phyloP scores from a whole-genome alignment of 2,329 filamentous ascomycete genomes.

The Davidsoniella australis region DNA sequence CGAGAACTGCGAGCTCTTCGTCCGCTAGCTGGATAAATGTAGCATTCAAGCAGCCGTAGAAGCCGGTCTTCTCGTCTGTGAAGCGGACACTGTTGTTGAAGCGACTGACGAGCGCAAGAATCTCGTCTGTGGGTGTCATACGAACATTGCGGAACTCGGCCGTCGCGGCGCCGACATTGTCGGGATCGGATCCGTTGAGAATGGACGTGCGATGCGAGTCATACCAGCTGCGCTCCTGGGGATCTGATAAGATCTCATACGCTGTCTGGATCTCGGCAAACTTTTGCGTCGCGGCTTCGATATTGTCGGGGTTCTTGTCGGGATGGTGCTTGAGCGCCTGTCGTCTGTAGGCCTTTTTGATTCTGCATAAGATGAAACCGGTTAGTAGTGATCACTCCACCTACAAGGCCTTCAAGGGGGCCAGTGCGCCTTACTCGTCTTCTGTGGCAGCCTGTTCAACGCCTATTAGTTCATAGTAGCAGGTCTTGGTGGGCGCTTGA shows the following conservation, averaged over 20 bases:
- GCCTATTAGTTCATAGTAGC: constrained; percentile 72
- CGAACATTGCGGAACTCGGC: constrained; percentile 51
- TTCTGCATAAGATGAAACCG: constrained; percentile 29
- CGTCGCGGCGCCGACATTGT: constrained; percentile 27
- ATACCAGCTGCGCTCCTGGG: constrained; percentile 94
- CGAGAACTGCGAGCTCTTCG: constrained; percentile 54
- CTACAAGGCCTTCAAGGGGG: neutral
- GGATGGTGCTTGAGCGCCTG: constrained; percentile 91
- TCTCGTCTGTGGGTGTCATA: constrained; percentile 65
- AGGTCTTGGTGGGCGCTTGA: constrained; percentile 40
- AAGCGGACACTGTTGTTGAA: constrained; percentile 69
- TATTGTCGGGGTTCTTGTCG: constrained; percentile 79
- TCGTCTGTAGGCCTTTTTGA: constrained; percentile 81
- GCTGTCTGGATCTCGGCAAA: constrained; percentile 89
- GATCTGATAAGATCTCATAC: constrained; percentile 89
- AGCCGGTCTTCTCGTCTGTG: constrained; percentile 62
- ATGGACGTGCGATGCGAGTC: constrained; percentile 85
- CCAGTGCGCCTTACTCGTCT: constrained; percentile 46
- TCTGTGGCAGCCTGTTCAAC: constrained; percentile 57
- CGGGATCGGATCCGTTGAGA: constrained; percentile 44
- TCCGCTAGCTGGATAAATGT: constrained; percentile 64
- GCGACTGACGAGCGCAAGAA: constrained; percentile 59
- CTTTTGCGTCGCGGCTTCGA: constrained; percentile 62
- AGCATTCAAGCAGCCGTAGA: constrained; percentile 63
- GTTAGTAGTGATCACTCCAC: neutral